Conservation (phyloP, 257 asterid species). For the Nicotiana undulata region DNA sequence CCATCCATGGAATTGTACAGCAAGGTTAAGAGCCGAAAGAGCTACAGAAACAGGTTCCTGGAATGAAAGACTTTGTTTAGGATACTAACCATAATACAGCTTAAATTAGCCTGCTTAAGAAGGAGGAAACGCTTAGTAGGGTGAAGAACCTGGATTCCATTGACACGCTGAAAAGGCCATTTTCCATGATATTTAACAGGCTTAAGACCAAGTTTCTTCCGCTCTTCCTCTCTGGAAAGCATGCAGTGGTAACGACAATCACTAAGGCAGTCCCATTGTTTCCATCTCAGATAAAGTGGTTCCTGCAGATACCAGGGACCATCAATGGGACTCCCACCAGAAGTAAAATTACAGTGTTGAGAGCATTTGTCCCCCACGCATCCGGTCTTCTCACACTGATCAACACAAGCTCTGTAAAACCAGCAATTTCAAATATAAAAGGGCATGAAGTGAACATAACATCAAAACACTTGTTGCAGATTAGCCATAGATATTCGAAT, state of each 20-base stretch:
- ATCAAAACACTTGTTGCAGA: not conserved
- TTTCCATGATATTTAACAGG: constrained; percentile 80
- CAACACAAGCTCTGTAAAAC: constrained; percentile 52
- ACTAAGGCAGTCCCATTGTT: constrained; percentile 79
- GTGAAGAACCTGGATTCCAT: constrained; percentile 66
- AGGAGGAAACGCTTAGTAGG: constrained; percentile 1
- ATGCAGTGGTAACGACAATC: constrained; percentile 78
- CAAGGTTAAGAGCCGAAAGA: constrained; percentile 78
- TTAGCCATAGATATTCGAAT: not conserved
- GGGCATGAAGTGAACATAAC: not conserved
- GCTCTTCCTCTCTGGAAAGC: constrained; percentile 72
- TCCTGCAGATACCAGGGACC: constrained; percentile 92
- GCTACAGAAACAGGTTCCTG: constrained; percentile 96
- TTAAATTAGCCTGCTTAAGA: not conserved
- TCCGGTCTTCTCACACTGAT: constrained; percentile 78
- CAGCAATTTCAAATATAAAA: constrained; percentile 16
- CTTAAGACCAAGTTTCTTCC: constrained; percentile 51
- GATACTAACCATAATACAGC: constrained; percentile 2
- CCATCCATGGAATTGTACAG: constrained; percentile 90
- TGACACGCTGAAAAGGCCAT: constrained; percentile 75
- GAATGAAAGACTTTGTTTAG: constrained; percentile 7
- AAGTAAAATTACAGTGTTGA: constrained; percentile 73
- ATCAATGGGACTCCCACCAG: constrained; percentile 44
- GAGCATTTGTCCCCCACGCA: constrained; percentile 72
- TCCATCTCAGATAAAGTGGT: constrained; percentile 81